Conservation (phyloP, 2,329 filamentous ascomycete species). For the Chalara sp. region DNA sequence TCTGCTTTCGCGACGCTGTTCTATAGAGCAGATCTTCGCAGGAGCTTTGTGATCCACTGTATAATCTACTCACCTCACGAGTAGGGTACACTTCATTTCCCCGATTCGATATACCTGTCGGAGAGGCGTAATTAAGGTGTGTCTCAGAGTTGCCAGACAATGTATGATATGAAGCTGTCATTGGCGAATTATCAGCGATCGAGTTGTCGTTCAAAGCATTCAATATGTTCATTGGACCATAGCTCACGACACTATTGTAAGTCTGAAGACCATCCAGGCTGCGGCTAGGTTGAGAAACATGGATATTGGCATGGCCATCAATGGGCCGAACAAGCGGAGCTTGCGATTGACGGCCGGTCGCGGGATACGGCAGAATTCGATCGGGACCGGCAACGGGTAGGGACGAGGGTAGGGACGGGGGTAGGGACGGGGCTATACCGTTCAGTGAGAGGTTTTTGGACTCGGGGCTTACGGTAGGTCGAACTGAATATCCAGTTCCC, state of each 20-base stretch:
- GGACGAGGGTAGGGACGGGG: slow-evolving; percentile 13
- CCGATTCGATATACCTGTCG: too few species aligned
- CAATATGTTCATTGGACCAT: not conserved
- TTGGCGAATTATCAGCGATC: slow-evolving; percentile 9
- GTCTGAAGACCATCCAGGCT: not conserved
- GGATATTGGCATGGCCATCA: not conserved
- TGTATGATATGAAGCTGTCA: slow-evolving; percentile 12
- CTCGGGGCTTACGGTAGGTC: slow-evolving; percentile 14
- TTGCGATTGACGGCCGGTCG: slow-evolving; percentile 5
- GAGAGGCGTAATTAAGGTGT: too few species aligned
- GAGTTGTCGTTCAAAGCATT: slow-evolving; percentile 6
- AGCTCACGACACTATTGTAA: slow-evolving; percentile 5
- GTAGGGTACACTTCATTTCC: too few species aligned
- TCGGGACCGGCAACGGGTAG: slow-evolving; percentile 13
- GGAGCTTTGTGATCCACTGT: too few species aligned
- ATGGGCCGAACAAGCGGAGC: not conserved
- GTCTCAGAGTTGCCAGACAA: slow-evolving; percentile 2
- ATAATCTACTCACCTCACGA: too few species aligned
- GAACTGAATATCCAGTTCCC: slow-evolving; percentile 10
- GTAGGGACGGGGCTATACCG: slow-evolving; percentile 11
- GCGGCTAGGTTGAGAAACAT: not conserved
- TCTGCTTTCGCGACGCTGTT: too few species aligned
- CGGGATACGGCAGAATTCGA: slow-evolving; percentile 20
- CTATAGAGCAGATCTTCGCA: too few species aligned
- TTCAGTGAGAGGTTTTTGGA: slow-evolving; percentile 11